These are phyloP conservation scores for Mortierella sp. DNA, from an alignment of 371 early-diverging fungal genomes.

Conservation along the genomic window DNA sequence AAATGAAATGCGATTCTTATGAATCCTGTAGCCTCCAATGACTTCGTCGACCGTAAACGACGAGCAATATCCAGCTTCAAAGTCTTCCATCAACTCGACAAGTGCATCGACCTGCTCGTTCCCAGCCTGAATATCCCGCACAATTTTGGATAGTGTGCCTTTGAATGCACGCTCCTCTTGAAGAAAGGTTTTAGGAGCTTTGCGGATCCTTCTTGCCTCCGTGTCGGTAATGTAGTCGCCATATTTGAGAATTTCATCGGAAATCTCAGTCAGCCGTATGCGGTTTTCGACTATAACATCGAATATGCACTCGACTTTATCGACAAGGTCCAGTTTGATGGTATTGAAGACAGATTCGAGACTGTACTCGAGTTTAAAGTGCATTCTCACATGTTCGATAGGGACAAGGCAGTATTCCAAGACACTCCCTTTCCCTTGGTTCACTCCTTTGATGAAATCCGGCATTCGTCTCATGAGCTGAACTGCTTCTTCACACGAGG, in stretches of 20 bases:
- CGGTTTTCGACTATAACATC: conserved; percentile 29
- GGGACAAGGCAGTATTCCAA: conserved; percentile 21
- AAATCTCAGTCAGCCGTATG: conserved; percentile 18
- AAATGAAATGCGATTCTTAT: conserved; percentile 14
- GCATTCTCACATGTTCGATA: conserved; percentile 16
- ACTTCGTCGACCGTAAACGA: conserved; percentile 15
- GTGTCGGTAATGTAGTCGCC: conserved; percentile 13
- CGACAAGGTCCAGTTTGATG: conserved; percentile 19
- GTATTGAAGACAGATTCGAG: conserved; percentile 7
- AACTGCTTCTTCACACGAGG: conserved; percentile 18
- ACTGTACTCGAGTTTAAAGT: conserved; percentile 13
- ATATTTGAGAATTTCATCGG: conserved; percentile 22
- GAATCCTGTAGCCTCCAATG: conserved; percentile 17
- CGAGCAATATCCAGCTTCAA: conserved; percentile 18
- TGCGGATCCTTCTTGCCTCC: background rate
- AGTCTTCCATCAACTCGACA: conserved; percentile 9
- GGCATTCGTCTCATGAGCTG: conserved; percentile 22
- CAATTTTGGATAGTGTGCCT: conserved; percentile 6
- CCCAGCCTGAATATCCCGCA: conserved; percentile 11
- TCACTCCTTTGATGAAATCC: conserved; percentile 12
- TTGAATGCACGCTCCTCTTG: conserved; percentile 20
- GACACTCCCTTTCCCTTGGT: conserved; percentile 35
- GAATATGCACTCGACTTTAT: conserved; percentile 26
- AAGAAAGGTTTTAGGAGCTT: conserved; percentile 11
- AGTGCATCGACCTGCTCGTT: conserved; percentile 11